Evolutionary conservation across 1,284 basidiomycete species (phyloP).

Genomic region (Fomitopsis schrenkii): DNA sequence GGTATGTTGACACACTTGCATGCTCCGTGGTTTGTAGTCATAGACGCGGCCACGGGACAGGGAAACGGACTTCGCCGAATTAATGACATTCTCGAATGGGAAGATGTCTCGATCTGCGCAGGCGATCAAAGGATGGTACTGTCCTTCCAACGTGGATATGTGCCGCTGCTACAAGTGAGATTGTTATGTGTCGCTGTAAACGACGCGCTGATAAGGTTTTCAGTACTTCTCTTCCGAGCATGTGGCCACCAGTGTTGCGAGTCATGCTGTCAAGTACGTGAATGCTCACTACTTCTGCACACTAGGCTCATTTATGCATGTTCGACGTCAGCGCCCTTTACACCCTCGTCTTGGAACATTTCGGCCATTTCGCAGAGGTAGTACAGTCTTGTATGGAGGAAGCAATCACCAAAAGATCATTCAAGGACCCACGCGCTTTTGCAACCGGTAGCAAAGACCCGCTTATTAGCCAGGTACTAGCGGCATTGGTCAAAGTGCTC

Average conservation of each 20-base stretch:
- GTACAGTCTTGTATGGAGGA: slow-evolving; percentile 40
- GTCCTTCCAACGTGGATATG: slow-evolving; percentile 56
- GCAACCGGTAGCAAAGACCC: neutral
- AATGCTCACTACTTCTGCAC: neutral
- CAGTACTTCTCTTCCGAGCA: slow-evolving; percentile 62
- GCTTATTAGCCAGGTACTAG: slow-evolving; percentile 1
- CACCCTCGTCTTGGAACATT: slow-evolving; percentile 44
- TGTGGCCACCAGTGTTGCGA: slow-evolving; percentile 54
- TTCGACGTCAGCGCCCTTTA: slow-evolving; percentile 44
- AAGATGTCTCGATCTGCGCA: slow-evolving; percentile 31
- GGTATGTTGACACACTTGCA: slow-evolving; percentile 18
- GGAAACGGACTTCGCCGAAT: slow-evolving; percentile 49
- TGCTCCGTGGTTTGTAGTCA: neutral
- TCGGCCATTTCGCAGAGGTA: slow-evolving; percentile 35
- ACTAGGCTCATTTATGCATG: neutral
- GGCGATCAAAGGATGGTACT: slow-evolving; percentile 34
- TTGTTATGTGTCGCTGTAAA: neutral
- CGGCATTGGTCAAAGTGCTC: slow-evolving; percentile 1
- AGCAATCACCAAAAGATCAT: slow-evolving; percentile 31
- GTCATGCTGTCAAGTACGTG: slow-evolving; percentile 49
- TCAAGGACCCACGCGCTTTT: slow-evolving; percentile 35
- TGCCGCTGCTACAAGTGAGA: slow-evolving; percentile 52
- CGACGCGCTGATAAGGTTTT: neutral
- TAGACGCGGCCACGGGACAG: slow-evolving; percentile 23
- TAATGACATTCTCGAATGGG: slow-evolving; percentile 43